These are phyloP conservation scores for Rhizophora mangle DNA, from an alignment of 345 rosid genomes.

Conservation along the genomic window DNA sequence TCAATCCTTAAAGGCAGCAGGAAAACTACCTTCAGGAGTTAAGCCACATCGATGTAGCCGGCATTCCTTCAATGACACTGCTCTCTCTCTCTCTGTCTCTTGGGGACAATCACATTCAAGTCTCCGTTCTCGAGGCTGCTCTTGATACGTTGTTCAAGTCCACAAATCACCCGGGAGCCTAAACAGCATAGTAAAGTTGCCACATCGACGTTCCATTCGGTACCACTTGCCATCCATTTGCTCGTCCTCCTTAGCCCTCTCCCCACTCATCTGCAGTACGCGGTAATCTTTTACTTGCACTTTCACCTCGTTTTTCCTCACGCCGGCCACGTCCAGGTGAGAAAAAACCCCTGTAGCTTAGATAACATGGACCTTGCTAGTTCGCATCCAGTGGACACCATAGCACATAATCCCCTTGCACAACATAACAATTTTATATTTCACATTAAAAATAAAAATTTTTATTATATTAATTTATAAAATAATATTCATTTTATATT, in stretches of 20 bases:
- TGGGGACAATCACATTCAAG: too few relatives aligned
- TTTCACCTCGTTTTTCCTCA: slow-evolving; percentile 19
- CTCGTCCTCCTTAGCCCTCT: slow-evolving; percentile 11
- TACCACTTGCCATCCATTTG: slow-evolving; percentile 23
- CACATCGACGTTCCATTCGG: slow-evolving; percentile 4
- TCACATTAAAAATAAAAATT: too few relatives aligned
- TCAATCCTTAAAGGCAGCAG: too few relatives aligned
- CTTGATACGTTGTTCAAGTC: slow-evolving; percentile 13
- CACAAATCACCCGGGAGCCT: slow-evolving; percentile 14
- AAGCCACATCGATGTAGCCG: too few relatives aligned
- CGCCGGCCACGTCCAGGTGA: slow-evolving; percentile 5
- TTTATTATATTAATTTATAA: too few relatives aligned
- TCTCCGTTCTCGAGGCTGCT: slow-evolving; percentile 15
- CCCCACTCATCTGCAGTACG: slow-evolving; percentile 16
- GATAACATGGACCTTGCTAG: background rate
- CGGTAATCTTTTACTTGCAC: background rate
- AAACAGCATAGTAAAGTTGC: slow-evolving; percentile 17
- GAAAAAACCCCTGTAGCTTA: background rate
- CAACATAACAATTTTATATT: too few relatives aligned
- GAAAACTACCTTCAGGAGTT: too few relatives aligned
- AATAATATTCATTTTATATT: too few relatives aligned
- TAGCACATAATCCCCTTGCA: slow-evolving; percentile 13
- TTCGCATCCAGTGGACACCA: background rate
- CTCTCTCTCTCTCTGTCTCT: background rate
- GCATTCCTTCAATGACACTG: slow-evolving; percentile 4